Evolutionary conservation across 208 protist genomes (phyloP), one percentile per base, ranked within the genome.

Genomic region (Porcisia deanei): DNA sequence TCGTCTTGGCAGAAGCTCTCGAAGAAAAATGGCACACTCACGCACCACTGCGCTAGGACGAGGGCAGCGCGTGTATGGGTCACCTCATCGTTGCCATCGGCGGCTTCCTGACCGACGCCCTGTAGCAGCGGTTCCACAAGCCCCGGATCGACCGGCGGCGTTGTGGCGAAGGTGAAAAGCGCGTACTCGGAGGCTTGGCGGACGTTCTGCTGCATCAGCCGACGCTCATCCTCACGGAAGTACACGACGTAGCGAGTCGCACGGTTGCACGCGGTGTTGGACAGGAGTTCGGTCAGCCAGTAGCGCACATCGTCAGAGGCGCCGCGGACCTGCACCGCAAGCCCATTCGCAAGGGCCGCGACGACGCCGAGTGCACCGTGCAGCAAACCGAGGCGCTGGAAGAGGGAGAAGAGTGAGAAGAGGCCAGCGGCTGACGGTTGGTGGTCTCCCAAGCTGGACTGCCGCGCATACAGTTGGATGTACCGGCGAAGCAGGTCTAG

Each of bases 181-280:
- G 87, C 81, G 75, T 95, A 94, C 59, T 95, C 89, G 25, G 79
- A 67, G 8, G 76, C 52, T 43, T 93, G 82, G 5, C 84, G 82
- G 18, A 96, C 80, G 55, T 95, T 91, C 73, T 87, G 86, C 73
- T 96, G 91, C 82, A 96, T 82, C 16, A 97, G 84, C 55, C 89
- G 87, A 49, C 94, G 78, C 37, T 95, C 91, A 59, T 97, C 93
- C 16, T 88, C 90, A 61, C 93, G 89, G 80, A 89, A 96, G 82
- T 97, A 97, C 16, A 97, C 83, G 0, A 95, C 90, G 55, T 88
- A 86, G 63, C 91, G 88, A 18, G 91, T 97, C 16, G 88, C 88
- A n/a, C 88, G 83, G 73, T 92, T 95, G 75, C 93, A 88, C 39
- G 85, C 88, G 18, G 69, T 79, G 47, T 71, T 76, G 25, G 86